Evolutionary conservation across 1,139 yeast genomes (phyloP).

Genomic region (Ogataea hybrid): DNA sequence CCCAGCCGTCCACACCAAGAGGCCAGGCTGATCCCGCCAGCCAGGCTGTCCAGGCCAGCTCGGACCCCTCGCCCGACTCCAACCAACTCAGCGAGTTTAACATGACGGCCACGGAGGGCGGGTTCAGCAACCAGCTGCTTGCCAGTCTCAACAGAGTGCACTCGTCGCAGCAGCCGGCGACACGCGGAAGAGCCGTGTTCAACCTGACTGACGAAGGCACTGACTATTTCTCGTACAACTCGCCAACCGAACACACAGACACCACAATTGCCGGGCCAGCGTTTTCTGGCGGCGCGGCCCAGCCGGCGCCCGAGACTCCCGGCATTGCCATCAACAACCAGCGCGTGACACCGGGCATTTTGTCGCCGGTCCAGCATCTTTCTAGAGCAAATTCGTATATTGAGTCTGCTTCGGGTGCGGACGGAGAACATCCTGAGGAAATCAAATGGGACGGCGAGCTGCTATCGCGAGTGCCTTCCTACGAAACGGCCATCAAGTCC

Average conservation of each 20-base stretch:
- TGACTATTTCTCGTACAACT: slow-evolving; percentile 17
- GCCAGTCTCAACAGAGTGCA: slow-evolving; percentile 56
- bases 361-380: slow-evolving; percentile 56
- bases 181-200: slow-evolving; percentile 35
- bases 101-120: slow-evolving; percentile 22
- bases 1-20: slow-evolving; percentile 9
- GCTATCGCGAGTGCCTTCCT: slow-evolving; percentile 77
- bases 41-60: too few species aligned
- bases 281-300: slow-evolving; percentile 25
- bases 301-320: slow-evolving; percentile 20
- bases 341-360: slow-evolving; percentile 37
- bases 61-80: background rate
- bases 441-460: slow-evolving; percentile 41
- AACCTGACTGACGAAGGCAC: slow-evolving; percentile 41
- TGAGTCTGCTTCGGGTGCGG: slow-evolving; percentile 15
- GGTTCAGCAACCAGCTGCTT: slow-evolving; percentile 37
- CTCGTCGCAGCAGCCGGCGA: slow-evolving; percentile 37
- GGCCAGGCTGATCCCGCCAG: too few species aligned
- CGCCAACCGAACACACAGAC: slow-evolving; percentile 1
- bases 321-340: slow-evolving; percentile 11
- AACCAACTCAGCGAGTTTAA: slow-evolving; percentile 19
- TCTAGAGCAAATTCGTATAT: slow-evolving; percentile 54
- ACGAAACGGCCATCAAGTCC: slow-evolving; percentile 66
- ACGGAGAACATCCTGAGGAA: slow-evolving; percentile 13
- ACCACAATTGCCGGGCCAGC: slow-evolving; percentile 29